Percentiles rank a stretch among this genome's conserved stretches.
These are phyloP conservation scores for Talaromyces marneffei DNA, from an alignment of 2,329 filamentous ascomycete species.

Conservation along the genomic window DNA sequence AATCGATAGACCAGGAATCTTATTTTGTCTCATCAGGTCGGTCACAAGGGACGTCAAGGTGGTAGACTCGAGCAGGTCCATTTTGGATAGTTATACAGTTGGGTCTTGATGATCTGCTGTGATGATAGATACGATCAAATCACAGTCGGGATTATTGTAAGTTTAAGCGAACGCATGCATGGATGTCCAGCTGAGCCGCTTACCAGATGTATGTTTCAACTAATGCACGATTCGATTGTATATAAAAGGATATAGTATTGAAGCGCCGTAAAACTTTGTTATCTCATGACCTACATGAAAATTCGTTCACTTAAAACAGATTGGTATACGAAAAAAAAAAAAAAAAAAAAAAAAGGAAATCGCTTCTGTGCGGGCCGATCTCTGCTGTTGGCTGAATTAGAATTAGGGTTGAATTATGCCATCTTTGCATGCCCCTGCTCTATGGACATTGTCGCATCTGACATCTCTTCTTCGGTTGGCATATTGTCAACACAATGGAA, in stretches of 20 bases:
- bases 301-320: background rate
- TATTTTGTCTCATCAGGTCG: conserved; percentile 16
- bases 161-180: background rate
- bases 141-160: background rate
- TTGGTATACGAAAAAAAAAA: background rate
- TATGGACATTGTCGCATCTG: background rate
- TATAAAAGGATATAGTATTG: background rate
- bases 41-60: conserved; percentile 10
- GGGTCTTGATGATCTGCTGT: background rate
- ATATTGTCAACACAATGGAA: background rate
- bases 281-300: background rate
- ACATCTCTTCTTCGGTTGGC: background rate
- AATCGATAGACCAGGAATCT: conserved; percentile 20
- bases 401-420: background rate
- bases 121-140: background rate
- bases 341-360: background rate
- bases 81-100: background rate
- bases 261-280: background rate
- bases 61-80: conserved; percentile 14
- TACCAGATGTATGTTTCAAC: background rate
- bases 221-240: background rate
- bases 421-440: background rate
- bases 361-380: background rate
- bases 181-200: background rate
- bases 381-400: background rate